These are phyloP conservation scores for Wallemia ichthyophaga DNA, from an alignment of 1,284 basidiomycete genomes.

Conservation along the genomic window DNA sequence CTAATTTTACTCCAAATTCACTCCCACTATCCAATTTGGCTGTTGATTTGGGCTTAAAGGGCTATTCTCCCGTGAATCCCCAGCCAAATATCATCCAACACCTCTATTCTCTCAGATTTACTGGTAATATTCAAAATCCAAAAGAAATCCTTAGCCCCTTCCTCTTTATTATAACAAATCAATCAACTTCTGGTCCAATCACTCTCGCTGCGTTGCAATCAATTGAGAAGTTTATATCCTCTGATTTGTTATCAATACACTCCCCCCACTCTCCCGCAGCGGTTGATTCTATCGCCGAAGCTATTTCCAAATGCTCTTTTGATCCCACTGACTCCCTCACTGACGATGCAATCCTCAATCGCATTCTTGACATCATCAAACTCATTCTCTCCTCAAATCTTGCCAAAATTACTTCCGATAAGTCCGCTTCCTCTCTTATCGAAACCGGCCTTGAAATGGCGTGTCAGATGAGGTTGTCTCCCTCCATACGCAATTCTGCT, in stretches of 20 bases:
- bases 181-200: conserved; percentile 17
- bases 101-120: background rate
- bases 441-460: conserved; percentile 93
- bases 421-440: conserved; percentile 90
- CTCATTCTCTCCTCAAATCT: conserved; percentile 41
- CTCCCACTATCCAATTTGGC: background rate
- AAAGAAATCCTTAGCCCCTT: conserved; percentile 5
- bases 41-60: background rate
- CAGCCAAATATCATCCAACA: background rate
- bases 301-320: conserved; percentile 86
- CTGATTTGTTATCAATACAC: conserved; percentile 13
- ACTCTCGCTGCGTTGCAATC: conserved; percentile 17
- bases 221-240: conserved; percentile 16
- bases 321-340: conserved; percentile 84
- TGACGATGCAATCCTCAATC: conserved; percentile 79
- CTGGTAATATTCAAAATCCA: background rate
- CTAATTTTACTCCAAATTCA: background rate
- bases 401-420: conserved; percentile 45
- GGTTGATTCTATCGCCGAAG: conserved; percentile 55
- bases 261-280: conserved; percentile 18
- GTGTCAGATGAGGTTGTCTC: conserved; percentile 72
- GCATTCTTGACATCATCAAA: conserved; percentile 69
- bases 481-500: conserved; percentile 65
- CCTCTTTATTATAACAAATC: conserved; percentile 12
- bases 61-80: background rate